Evolutionary conservation across 768 basidiomycete species (phyloP), one percentile per base, ranked within the genome.

Genomic region (Gautieria morchelliformis): DNA sequence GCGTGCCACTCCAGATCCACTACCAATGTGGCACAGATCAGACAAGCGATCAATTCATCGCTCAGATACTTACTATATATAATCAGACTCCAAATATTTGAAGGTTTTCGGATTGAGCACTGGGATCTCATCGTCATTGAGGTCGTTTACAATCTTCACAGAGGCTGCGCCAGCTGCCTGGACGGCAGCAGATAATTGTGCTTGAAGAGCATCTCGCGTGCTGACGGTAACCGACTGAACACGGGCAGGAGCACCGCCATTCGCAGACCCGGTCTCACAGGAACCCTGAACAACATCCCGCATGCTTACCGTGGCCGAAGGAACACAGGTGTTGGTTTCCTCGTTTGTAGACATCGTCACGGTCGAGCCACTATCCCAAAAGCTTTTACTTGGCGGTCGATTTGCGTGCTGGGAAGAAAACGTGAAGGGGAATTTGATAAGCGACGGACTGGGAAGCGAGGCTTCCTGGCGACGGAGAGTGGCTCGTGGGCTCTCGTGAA

Each of bases 11-110:
- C 39, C 27, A 22, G 35, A 42, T 49, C 17, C 39, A 47, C 52
- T n/a, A 30, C 5, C 49, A 56, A 20, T 51, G 35, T 8, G 10
- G 19, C 17, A 19, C 4, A 37, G 33, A 11, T 58, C 15, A 58
- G 22, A 52, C 22, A 35, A 24, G 10, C 6, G 24, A 47, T n/a
- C 35, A 48, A 30, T 39, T 19, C n/a, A 49, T 33, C 19, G 4
- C 14, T 7, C n/a, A 40, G 53, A 48, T 19, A 69, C 81, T 48
- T 62, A 78, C 78, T 75, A 78, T 12, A 68, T 54, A 52, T 84
- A 85, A 10, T 71, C 70, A 39, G 66, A 68, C 63, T 86, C 84
- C 12, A 82, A 59, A 63, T 84, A 86, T 55, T 58, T 54, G 53
- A 86, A 85, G 2, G 22, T 48, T 15, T 63, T 63, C 0, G 67